These are phyloP conservation scores for Aureobasidium sp. DNA, from an alignment of 2,329 filamentous ascomycete species.

Conservation along the genomic window DNA sequence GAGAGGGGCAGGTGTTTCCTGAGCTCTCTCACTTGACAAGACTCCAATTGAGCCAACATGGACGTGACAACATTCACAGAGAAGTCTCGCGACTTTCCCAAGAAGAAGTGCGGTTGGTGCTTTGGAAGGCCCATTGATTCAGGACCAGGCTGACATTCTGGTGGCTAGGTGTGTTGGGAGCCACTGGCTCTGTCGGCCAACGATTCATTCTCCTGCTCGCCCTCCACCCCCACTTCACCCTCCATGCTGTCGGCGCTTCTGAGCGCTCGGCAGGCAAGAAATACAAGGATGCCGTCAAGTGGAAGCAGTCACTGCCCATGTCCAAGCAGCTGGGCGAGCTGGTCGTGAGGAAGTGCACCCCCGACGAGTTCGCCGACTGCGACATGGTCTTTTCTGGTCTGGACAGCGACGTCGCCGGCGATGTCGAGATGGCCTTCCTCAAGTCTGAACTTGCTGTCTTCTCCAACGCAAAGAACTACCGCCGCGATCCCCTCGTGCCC, in stretches of 20 bases:
- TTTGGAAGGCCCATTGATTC: neutral
- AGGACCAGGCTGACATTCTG: neutral
- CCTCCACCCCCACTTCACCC: conserved; percentile 75
- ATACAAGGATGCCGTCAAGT: conserved; percentile 87
- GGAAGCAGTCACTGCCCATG: conserved; percentile 88
- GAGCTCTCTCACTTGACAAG: neutral
- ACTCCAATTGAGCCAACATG: conserved; percentile 24
- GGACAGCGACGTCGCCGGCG: conserved; percentile 85
- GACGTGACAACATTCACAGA: conserved; percentile 37
- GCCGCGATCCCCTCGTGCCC: conserved; percentile 79
- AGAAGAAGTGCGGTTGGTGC: conserved; percentile 45
- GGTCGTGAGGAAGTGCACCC: conserved; percentile 75
- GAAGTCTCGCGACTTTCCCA: conserved; percentile 34
- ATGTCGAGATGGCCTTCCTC: conserved; percentile 89
- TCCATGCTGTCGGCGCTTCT: conserved; percentile 85
- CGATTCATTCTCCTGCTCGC: conserved; percentile 89
- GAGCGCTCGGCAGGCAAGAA: conserved; percentile 84
- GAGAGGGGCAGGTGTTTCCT: conserved; percentile 1
- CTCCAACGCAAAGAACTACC: conserved; percentile 97
- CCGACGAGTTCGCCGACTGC: conserved; percentile 77
- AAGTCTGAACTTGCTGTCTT: conserved; percentile 84
- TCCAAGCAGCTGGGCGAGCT: conserved; percentile 66
- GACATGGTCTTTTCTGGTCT: conserved; percentile 90
- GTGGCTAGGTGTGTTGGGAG: conserved; percentile 61
- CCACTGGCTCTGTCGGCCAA: conserved; percentile 90